These are phyloP conservation scores for Globisporangium alternatum DNA, from an alignment of 352 stramenopile genomes.

Conservation along the genomic window DNA sequence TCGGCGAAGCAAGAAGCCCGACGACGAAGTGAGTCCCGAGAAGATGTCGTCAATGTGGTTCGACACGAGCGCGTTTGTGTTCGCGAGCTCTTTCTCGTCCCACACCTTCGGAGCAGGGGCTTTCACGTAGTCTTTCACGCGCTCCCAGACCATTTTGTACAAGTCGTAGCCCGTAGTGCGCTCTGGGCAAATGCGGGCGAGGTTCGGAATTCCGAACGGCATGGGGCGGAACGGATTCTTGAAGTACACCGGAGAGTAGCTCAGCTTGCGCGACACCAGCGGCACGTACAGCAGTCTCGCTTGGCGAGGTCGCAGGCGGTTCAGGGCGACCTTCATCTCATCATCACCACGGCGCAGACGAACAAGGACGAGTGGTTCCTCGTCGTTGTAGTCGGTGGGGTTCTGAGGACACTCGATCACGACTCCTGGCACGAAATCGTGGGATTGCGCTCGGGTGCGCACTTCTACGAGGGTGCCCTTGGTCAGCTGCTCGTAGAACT, in stretches of 20 bases:
- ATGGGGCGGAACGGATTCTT: conserved; percentile 87
- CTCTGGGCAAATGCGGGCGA: conserved; percentile 85
- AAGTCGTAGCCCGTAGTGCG: conserved; percentile 75
- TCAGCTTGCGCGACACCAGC: conserved; percentile 81
- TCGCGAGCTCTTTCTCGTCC: conserved; percentile 25
- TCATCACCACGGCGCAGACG: conserved; percentile 67
- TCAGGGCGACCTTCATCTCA: conserved; percentile 68
- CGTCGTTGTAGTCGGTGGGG: conserved; percentile 33
- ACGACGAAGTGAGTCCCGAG: conserved; percentile 62
- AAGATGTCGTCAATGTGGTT: conserved; percentile 85
- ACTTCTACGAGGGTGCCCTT: conserved; percentile 75
- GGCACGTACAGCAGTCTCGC: conserved; percentile 76
- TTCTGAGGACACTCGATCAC: conserved; percentile 45
- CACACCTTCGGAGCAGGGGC: conserved; percentile 38
- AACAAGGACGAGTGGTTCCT: conserved; percentile 52
- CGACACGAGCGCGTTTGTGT: conserved; percentile 35
- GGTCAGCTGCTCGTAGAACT: conserved; percentile 57
- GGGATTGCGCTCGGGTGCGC: conserved; percentile 57
- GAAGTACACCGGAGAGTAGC: conserved; percentile 86
- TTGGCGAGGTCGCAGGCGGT: conserved; percentile 62
- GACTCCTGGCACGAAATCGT: conserved; percentile 68
- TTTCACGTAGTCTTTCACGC: conserved; percentile 80
- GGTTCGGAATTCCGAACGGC: conserved; percentile 83
- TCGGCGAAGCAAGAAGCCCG: conserved; percentile 74
- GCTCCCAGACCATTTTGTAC: conserved; percentile 80